A percentile compares a stretch with the other conserved stretches of the same genome.
Conservation (phyloP, 768 basidiomycete species). For the Termitomyces sp. region DNA sequence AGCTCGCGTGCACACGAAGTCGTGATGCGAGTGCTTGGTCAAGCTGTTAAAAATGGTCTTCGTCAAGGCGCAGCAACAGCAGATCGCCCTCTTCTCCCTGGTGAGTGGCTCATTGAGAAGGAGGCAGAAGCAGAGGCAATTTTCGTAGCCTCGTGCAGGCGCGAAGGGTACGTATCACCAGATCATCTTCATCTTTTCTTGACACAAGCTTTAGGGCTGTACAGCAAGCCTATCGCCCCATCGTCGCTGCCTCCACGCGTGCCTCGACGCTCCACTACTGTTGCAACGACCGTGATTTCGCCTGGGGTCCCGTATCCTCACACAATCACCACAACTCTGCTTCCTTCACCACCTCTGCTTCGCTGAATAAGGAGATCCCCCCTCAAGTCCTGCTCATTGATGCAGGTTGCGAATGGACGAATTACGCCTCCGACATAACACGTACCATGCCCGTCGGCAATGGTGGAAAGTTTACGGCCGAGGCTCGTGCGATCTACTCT, state of each 20-base stretch:
- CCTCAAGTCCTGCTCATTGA: conserved; percentile 87
- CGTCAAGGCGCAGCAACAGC: conserved; percentile 38
- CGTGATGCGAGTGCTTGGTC: conserved; percentile 87
- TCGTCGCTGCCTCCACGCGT: conserved; percentile 81
- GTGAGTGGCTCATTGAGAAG: conserved; percentile 86
- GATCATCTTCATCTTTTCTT: background rate
- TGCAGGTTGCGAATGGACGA: conserved; percentile 86
- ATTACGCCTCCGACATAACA: conserved; percentile 52
- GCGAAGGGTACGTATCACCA: conserved; percentile 65
- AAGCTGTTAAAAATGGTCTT: conserved; percentile 57
- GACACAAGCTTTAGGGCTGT: conserved; percentile 45
- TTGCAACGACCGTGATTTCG: conserved; percentile 84
- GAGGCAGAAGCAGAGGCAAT: conserved; percentile 94
- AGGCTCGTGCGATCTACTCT: conserved; percentile 78
- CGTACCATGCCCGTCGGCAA: conserved; percentile 94
- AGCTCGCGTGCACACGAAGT: conserved; percentile 87
- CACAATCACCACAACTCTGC: conserved; percentile 52
- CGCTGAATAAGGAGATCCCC: conserved; percentile 30
- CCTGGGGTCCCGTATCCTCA: conserved; percentile 69
- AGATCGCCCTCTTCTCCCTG: conserved; percentile 53
- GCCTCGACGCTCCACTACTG: conserved; percentile 94
- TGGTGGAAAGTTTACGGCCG: conserved; percentile 80
- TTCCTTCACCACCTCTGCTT: conserved; percentile 35
- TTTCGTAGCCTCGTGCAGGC: conserved; percentile 85
- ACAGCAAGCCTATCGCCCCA: conserved; percentile 90